Base-by-base conservation (phyloP, 257 asterid species). In the Fraxinus americana region DNA sequence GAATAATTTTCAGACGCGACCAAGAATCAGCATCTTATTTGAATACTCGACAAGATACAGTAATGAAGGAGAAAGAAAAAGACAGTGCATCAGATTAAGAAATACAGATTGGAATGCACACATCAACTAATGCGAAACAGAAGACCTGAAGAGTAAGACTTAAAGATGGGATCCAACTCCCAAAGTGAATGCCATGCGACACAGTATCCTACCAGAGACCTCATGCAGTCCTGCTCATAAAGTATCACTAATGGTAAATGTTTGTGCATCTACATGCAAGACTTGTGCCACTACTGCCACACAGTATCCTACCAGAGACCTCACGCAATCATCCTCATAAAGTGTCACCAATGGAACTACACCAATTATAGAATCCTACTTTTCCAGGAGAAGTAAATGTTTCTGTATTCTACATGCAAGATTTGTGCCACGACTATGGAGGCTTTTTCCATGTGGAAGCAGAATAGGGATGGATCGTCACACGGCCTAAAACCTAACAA, bases 1-100 rank as follows among this genome's bases (percentile, higher is more conserved):
- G 89, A 80, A 81, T 30, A 9, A 63, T 59, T 36, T 50, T 73
- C 70, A 48, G 17, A 34, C 32, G 16, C 27, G 23, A 69, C 59
- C 23, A 35, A 69, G 61, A 29, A 25, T 79, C 70, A 75, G 72
- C 54, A 67, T 48, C 67, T 38, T 2, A 4, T 35, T 30, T 14
- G 29, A 21, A n/a, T 59, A 59, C 67, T 59, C 1, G 13, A 59
- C 13, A 21, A 59, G 4, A 7, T 21, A 57, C 67, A 57, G 2
- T 57, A 57, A 21, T 21, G 12, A 57, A 5, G 27, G 10, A 3
- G 9, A n/a, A n/a, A 57, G 29, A 57, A 4, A 0, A 35, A 35
- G 39, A 35, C 39, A 5, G 8, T 35, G 39, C 41, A 7, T 7
- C 41, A 38, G 41, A 38, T 38, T 38, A 38, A 38, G 41, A 38